Base-by-base conservation (phyloP, 2,329 filamentous ascomycete genomes). In the Talaromyces amestolkiae region DNA sequence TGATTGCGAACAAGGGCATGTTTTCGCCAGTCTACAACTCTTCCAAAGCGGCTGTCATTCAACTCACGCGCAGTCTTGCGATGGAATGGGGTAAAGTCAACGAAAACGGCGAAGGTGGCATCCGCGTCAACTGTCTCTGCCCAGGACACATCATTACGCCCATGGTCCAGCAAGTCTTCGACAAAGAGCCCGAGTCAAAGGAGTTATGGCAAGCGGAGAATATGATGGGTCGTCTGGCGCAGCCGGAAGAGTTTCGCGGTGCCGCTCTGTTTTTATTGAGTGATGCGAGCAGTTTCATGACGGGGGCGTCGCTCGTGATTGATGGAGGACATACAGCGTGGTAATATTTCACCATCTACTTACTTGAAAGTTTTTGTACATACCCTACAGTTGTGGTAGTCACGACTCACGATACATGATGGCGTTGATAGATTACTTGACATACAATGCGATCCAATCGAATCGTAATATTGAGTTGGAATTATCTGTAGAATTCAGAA, bases 151-250 rank as follows among this genome's bases (percentile, higher is more conserved):
- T 86, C 53, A 76, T 84, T 31, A 86, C 84, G 0, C 87, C 89
- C 24, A 96, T 97, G 93, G 91, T 95, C 1, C 86, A 91, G 74
- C 85, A 86, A 64, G 85, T 96, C 33, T 94, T 97, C 72, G 84
- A 87, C 68, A 83, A 89, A 68, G 90, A 87, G 70, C 92, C 92
- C 0, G 90, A 93, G 72, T 69, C 78, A 6, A 71, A 73, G 35
- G 73, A 74, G 7, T 71, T 75, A 2, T 82, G 80, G 80, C 77
- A 81, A 63, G 72, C 72, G 0, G 79, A 81, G 71, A 82, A 81
- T 66, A 81, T 88, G 72, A 77, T 87, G 31, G 83, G 83, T 13
- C 78, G 84, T 22, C 70, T 87, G 53, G 84, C 84, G 6, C 79
- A 77, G 7, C 84, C 85, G 0, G 84, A 87, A 67, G 85, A 87